Evolutionary conservation across 2,329 filamentous ascomycete species (phyloP), one percentile per base, ranked within the genome.

Genomic region (Nothopassalora personata): DNA sequence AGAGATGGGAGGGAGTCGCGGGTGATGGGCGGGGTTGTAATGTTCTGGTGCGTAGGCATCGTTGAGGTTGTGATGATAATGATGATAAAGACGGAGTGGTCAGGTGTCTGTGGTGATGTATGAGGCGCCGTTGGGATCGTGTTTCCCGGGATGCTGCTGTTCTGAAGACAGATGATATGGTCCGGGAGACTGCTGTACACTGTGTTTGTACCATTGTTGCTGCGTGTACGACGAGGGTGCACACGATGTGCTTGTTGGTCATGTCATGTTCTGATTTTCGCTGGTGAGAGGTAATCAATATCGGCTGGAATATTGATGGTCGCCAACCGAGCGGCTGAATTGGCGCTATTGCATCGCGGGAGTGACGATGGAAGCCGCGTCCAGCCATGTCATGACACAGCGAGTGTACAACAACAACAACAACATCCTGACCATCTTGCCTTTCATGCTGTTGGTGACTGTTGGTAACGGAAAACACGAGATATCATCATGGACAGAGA

Each of bases 401-500:
- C 18, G 36, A 43, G 10, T 33, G 31, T 6, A 5, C 5, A 5
- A 33, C 6, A 5, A 33, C 31, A 6, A 6, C 10, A 33, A 5
- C 31, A 10, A 33, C 39, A n/a, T 43, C n/a, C 39, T 18, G 39
- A 23, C 23, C 23, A 23, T 23, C 15, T 15, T 18, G 39, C 18
- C 13, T 43, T n/a, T 8, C 39, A 43, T 8, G 18, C 23, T 23
- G 23, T 23, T 23, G 23, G 23, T 18, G 4, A 43, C 15, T n/a
- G 18, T 15, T n/a, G 39, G n/a, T 18, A 4, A 5, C 15, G 3
- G 39, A 7, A 9, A 8, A 7, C 15, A 30, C 9, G 13, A 11
- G 28, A 27, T 5, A 49, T 30, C n/a, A 58, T 58, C n/a, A 58
- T 58, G 56, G 56, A 59, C 47, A 60, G 53, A 52, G 67, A 69